Evolutionary conservation across 2,329 filamentous ascomycete genomes (phyloP).

Genomic region (Fusarium bactridioides): DNA sequence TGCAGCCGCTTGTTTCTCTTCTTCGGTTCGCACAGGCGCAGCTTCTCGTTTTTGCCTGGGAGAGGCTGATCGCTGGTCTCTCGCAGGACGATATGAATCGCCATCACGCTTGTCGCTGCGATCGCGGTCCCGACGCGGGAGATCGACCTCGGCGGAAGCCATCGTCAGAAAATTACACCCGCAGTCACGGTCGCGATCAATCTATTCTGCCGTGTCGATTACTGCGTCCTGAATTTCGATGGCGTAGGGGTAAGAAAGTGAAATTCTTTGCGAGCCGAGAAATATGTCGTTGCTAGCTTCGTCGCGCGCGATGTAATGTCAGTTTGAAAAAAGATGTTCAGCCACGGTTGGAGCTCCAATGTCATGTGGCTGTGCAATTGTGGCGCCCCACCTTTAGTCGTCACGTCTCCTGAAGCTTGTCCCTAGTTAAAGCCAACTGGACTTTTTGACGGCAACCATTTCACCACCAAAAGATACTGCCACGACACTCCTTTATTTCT

Average conservation of each 20-base stretch:
- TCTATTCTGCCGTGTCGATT: background rate
- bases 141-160: constrained; percentile 56
- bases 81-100: constrained; percentile 60
- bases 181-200: background rate
- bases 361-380: constrained; percentile 20
- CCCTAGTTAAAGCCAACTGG: constrained; percentile 17
- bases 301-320: constrained; percentile 10
- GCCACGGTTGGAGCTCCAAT: background rate
- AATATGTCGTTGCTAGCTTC: constrained; percentile 27
- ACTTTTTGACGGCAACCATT: constrained; percentile 22
- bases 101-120: constrained; percentile 52
- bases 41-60: constrained; percentile 46
- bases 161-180: constrained; percentile 41
- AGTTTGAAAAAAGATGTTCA: constrained; percentile 37
- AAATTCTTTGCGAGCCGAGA: constrained; percentile 11
- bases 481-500: constrained; percentile 37
- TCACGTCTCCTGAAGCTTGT: constrained; percentile 34
- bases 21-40: constrained; percentile 66
- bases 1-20: constrained; percentile 85
- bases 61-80: constrained; percentile 38
- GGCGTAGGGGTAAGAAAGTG: constrained; percentile 15
- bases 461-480: constrained; percentile 23
- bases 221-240: constrained; percentile 8
- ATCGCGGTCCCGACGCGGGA: constrained; percentile 50
- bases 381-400: constrained; percentile 18